Conservation (phyloP, 2,329 filamentous ascomycete species). For the Harringtonia lauricola region DNA sequence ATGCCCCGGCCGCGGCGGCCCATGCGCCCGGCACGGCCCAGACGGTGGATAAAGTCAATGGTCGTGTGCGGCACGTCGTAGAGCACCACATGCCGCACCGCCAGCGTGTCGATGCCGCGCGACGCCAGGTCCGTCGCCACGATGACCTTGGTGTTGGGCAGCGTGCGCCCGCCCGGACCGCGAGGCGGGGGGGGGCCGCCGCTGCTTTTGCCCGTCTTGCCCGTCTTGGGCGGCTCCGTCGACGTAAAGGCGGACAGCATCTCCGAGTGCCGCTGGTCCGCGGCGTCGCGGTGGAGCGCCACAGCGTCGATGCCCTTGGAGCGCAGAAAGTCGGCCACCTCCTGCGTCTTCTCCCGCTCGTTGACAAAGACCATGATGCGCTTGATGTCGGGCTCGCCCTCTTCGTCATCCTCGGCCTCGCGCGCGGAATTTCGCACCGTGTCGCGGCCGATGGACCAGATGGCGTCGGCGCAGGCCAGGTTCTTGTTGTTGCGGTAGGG, state of each 20-base stretch:
- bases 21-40: constrained; percentile 88
- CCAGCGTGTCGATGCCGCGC: constrained; percentile 85
- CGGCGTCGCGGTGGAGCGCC: constrained; percentile 75
- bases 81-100: constrained; percentile 81
- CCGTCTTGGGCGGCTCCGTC: constrained; percentile 25
- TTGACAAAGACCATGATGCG: constrained; percentile 43
- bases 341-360: constrained; percentile 40
- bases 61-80: constrained; percentile 98
- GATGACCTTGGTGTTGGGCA: constrained; percentile 77
- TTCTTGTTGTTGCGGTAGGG: constrained; percentile 89
- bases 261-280: constrained; percentile 65
- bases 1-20: constrained; percentile 79
- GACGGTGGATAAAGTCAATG: constrained; percentile 94
- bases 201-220: too few relatives aligned
- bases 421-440: constrained; percentile 40
- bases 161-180: constrained; percentile 29
- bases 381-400: constrained; percentile 58
- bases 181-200: constrained; percentile 2
- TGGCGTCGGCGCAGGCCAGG: constrained; percentile 86
- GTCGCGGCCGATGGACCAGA: constrained; percentile 86
- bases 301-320: constrained; percentile 83
- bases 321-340: constrained; percentile 67
- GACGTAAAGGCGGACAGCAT: constrained; percentile 66
- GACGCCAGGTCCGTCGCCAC: constrained; percentile 92
- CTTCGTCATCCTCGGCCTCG: constrained; percentile 34